Base-by-base conservation (phyloP, 208 protist genomes). In the Phytomonas francai region DNA sequence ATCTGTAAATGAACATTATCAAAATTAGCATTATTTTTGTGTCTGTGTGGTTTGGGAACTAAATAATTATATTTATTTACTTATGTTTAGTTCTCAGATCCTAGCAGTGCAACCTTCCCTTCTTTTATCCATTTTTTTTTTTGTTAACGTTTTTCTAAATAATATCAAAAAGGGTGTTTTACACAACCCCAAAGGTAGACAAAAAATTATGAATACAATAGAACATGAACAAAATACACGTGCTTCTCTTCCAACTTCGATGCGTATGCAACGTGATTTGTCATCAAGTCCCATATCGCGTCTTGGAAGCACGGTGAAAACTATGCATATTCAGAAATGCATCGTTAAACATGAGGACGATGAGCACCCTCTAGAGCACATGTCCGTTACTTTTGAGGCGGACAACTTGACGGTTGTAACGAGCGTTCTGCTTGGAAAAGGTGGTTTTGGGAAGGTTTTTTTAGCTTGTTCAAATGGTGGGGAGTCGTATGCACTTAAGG, bases 391-490 rank as follows among this genome's bases (percentile, higher is more conserved):
- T 22, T 93, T 95, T 78, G 83, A 91, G 36, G 81, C 87, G 29
- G 87, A 92, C 34, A 77, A 81, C 27, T 67, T 91, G 60, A 49
- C 76, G 39, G 62, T 95, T 0, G 83, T 79, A 42, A 95, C 87
- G 9, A 86, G 73, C 0, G 81, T 78, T 25, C 57, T 93, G 6
- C 72, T 95, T 3, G 89, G 89, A 28, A 88, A 95, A 73, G 89
- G 89, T 51, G 89, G 87, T 0, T 95, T 95, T 69, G 89, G 87
- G 36, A 88, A 86, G 63, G 89, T 95, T 1, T 95, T 86, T 59
- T 69, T 80, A 16, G 89, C 89, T 2, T 73, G 78, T 27, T 91
- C 85, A 19, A 84, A 83, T 65, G 75, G 80, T 22, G 89, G 89
- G 2, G 89, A 95, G 60, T 31, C 74, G 25, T 95, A 89, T 68